Percentiles rank a stretch among this genome's conserved stretches.
Conservation (phyloP, 192 early-diverging fungal species). For the Backusella mclennaniae region DNA sequence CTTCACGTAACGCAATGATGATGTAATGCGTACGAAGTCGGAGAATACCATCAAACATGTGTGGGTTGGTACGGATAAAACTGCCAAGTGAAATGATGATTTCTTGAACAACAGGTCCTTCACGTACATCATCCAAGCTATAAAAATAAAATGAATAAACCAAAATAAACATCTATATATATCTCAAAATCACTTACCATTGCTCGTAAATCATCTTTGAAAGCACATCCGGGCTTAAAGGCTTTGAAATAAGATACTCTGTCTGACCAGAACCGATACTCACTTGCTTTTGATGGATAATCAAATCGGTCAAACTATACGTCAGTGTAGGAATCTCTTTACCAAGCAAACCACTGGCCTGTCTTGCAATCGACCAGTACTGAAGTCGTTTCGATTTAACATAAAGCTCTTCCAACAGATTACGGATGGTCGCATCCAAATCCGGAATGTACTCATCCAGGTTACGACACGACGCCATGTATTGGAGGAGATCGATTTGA, state of each 20-base stretch:
- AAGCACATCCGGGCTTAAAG: slow-evolving; percentile 68
- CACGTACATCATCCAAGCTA: slow-evolving; percentile 70
- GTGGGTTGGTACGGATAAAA: slow-evolving; percentile 63
- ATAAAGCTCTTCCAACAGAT: slow-evolving; percentile 81
- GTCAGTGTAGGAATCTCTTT: slow-evolving; percentile 78
- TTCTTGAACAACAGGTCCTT: slow-evolving; percentile 83
- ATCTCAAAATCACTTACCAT: slow-evolving; percentile 36
- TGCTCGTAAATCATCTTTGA: slow-evolving; percentile 65
- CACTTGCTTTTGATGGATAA: slow-evolving; percentile 75
- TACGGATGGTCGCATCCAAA: slow-evolving; percentile 53
- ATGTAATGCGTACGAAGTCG: slow-evolving; percentile 79
- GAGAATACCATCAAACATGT: slow-evolving; percentile 82
- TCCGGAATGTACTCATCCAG: slow-evolving; percentile 53
- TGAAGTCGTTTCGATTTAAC: slow-evolving; percentile 69
- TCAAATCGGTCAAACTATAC: slow-evolving; percentile 76
- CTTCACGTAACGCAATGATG: slow-evolving; percentile 84
- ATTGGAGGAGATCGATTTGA: slow-evolving; percentile 79
- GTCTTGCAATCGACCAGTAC: slow-evolving; percentile 82
- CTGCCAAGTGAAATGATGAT: slow-evolving; percentile 77
- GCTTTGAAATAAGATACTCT: slow-evolving; percentile 68
- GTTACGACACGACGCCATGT: slow-evolving; percentile 68
- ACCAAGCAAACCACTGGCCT: slow-evolving; percentile 69
- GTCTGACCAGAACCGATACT: slow-evolving; percentile 69
- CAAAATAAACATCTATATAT: background rate
- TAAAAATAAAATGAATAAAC: background rate